Evolutionary conservation across 164 flowering plant genomes (phyloP).

Genomic region (Nelumbo lutea): DNA sequence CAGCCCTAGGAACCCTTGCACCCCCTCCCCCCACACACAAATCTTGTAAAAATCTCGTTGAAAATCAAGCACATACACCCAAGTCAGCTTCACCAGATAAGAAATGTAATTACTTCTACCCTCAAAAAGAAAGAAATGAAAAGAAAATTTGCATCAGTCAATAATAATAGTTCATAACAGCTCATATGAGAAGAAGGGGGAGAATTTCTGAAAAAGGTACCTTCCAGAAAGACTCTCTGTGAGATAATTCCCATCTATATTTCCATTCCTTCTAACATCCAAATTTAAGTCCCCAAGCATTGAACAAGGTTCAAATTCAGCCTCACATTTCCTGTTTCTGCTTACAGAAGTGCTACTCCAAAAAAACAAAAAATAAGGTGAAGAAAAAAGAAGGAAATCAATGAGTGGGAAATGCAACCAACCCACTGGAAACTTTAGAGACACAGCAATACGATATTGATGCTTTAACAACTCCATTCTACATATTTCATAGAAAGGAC

Average conservation of each 20-base stretch:
- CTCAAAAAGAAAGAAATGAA: background rate
- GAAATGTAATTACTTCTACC: background rate
- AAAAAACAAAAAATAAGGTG: background rate
- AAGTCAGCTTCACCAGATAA: background rate
- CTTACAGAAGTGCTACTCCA: slow-evolving; percentile 13
- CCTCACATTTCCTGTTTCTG: slow-evolving; percentile 41
- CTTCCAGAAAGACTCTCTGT: slow-evolving; percentile 35
- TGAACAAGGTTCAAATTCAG: slow-evolving; percentile 76
- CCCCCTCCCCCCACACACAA: no score
- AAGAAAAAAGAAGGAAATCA: slow-evolving; percentile 13
- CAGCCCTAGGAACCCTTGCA: no score
- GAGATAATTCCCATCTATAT: slow-evolving; percentile 28
- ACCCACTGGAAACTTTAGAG: background rate
- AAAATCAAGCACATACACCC: no score
- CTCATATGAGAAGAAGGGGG: background rate
- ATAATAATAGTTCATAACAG: background rate
- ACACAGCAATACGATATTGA: background rate
- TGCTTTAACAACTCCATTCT: background rate
- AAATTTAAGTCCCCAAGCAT: slow-evolving; percentile 88
- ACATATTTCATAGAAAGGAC: background rate
- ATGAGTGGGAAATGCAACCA: slow-evolving; percentile 4
- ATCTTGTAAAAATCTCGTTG: no score
- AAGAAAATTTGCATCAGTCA: background rate
- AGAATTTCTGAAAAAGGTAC: slow-evolving; percentile 23
- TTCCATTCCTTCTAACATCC: slow-evolving; percentile 56